Evolutionary conservation across 2,329 filamentous ascomycete genomes (phyloP).

Genomic region (Colletotrichum agaves): DNA sequence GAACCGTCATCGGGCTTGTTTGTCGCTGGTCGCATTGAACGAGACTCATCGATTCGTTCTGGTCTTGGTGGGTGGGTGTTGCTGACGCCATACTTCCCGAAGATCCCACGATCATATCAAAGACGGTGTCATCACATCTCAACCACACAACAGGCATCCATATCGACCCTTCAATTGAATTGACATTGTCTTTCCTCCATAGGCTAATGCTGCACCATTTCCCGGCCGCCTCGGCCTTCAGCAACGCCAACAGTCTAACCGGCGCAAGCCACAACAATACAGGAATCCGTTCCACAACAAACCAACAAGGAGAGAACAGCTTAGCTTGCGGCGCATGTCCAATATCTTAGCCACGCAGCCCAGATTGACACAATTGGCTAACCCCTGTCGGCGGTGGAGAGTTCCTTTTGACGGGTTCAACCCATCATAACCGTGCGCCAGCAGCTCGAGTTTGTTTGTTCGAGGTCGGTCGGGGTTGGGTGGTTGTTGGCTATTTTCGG

Average conservation of each 20-base stretch:
- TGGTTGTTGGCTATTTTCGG: background rate
- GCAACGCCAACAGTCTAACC: background rate
- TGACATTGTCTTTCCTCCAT: background rate
- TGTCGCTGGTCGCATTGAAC: background rate
- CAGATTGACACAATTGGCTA: background rate
- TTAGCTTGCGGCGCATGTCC: background rate
- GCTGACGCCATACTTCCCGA: background rate
- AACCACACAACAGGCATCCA: background rate
- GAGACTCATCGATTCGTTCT: background rate
- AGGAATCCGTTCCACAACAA: conserved; percentile 5
- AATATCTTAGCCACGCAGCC: conserved; percentile 12
- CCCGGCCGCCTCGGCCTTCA: background rate
- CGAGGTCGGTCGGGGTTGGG: too few relatives aligned
- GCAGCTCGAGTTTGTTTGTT: conserved; percentile 12
- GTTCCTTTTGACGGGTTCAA: conserved; percentile 12
- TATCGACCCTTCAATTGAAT: background rate
- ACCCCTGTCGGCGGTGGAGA: conserved; percentile 6
- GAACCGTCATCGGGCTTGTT: conserved; percentile 3
- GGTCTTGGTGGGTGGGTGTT: background rate
- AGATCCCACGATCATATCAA: background rate
- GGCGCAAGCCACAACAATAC: conserved; percentile 6
- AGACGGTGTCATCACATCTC: background rate
- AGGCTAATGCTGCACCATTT: background rate
- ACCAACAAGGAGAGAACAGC: background rate
- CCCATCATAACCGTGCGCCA: conserved; percentile 23